Evolutionary conservation across 345 rosid species (phyloP), one percentile per base, ranked within the genome.

Genomic region (Jatropha curcas): DNA sequence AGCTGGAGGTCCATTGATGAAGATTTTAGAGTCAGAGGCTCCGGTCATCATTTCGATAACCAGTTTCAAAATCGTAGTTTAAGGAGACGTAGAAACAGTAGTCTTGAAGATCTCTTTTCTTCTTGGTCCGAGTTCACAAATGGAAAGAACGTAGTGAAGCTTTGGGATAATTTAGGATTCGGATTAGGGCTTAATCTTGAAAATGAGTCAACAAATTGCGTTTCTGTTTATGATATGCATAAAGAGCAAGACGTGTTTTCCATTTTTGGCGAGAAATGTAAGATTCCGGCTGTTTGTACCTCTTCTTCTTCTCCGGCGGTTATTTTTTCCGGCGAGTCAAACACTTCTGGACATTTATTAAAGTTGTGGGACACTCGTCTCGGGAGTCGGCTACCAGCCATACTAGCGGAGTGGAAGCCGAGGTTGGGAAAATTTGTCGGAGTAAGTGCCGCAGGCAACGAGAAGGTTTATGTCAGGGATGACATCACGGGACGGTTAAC

Each of bases 351-450:
- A 19, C 59, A 41, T 16, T 75, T 84, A 24, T 53, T 93, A 25
- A 59, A 78, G 34, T 82, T 87, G 45, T 89, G 97, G 94, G 98
- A 93, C 82, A 57, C 74, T 52, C 95, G 98, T 10, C 76, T 70
- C 0, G 82, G 81, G 0, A 70, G 74, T 17, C 50, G 70, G 65
- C 45, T 81, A 25, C 96, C 98, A 67, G 79, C 84, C 50, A 81
- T 93, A 22, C 60, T 87, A 3, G 91, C 90, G 7, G 98, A 90
- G 34, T 89, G 95, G 92, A 76, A 75, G 58, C 88, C 86, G 13
- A 77, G 52, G 45, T 67, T 69, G 4, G 88, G 81, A 74, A 81
- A 84, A 68, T 67, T 80, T 11, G 71, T 72, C 0, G 76, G 77
- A 1, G 80, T 88, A 51, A 48, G 61, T 2, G 67, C 31, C 1